Base-by-base conservation (phyloP, 495 filamentous ascomycete genomes). In the Penicillium coprophilum region DNA sequence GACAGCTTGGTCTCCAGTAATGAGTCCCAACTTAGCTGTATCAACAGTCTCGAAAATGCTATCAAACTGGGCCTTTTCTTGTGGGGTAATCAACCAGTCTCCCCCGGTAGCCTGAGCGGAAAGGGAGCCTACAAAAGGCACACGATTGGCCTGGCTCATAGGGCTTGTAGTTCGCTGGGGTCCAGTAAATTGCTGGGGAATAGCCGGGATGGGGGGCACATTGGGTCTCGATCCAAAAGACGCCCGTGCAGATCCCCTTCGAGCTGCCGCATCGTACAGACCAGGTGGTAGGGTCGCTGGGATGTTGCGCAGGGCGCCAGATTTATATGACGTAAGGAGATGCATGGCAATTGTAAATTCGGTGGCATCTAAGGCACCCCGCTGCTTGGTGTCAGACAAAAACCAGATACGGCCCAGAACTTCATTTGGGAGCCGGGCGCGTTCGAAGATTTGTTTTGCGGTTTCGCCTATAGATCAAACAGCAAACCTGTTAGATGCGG, bases 331-430 rank as follows among this genome's bases (percentile, higher is more conserved):
- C 6, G 89, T 89, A 50, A 98, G 78, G 28, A 98, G 80, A 75
- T 98, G 94, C 94, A 98, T 98, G 11, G 95, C 93, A 62, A 98
- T 94, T 63, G 97, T 88, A 69, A 98, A 98, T 57, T 97, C 94
- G 12, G 91, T 93, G 61, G 84, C 78, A 58, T 89, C 89, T n/a
- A 98, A 82, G 32, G 85, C 86, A 24, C 94, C 95, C 50, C 92
- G 84, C 68, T 96, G 90, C 67, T 96, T 90, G 1, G 89, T 92
- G 71, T 98, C 94, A 10, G 92, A 87, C 46, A 98, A 80, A 63
- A 87, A 91, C 94, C 94, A 98, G 70, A 98, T 97, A 50, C 88
- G 85, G 11, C 91, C 94, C 19, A 98, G 80, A 2, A 89, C 79
- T 61, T 97, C 91, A 68, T 95, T 97, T 1, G 94, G 89, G 24